phyloP scores from a whole-genome alignment of 2,329 filamentous ascomycete species.

The Microcyclosporella mali region DNA sequence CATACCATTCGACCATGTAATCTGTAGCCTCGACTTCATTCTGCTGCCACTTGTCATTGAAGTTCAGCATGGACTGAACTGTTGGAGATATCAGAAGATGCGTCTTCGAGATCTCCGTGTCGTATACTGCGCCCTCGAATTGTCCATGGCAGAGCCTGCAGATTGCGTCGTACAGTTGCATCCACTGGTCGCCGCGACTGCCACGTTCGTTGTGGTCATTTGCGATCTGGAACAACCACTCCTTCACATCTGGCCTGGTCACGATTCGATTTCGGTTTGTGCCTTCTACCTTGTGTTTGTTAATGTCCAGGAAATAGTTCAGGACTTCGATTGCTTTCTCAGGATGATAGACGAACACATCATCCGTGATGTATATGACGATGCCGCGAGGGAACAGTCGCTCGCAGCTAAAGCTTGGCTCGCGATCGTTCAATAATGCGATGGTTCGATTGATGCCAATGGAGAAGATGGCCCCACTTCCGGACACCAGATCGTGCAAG shows the following conservation, averaged over 20 bases:
- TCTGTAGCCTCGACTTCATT: conserved; percentile 24
- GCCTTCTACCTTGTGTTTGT: conserved; percentile 23
- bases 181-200: conserved; percentile 10
- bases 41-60: conserved; percentile 20
- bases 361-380: conserved; percentile 40
- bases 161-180: conserved; percentile 20
- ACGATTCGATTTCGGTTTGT: conserved; percentile 22
- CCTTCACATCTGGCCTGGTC: conserved; percentile 25
- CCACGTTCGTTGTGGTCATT: conserved; percentile 10
- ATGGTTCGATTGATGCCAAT: conserved; percentile 27
- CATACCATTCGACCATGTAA: conserved; percentile 31
- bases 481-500: conserved; percentile 30
- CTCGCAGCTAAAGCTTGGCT: conserved; percentile 18
- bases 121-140: conserved; percentile 14
- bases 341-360: conserved; percentile 37
- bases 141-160: conserved; percentile 25
- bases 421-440: conserved; percentile 12
- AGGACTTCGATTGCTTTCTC: conserved; percentile 34
- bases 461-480: conserved; percentile 29
- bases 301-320: conserved; percentile 30
- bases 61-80: conserved; percentile 20
- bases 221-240: conserved; percentile 20
- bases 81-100: conserved; percentile 20
- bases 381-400: conserved; percentile 35
- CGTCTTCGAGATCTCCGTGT: conserved; percentile 12